These are phyloP conservation scores for Pseudoneurospora amorphoporcata DNA, from an alignment of 495 filamentous ascomycete species.

Conservation along the genomic window DNA sequence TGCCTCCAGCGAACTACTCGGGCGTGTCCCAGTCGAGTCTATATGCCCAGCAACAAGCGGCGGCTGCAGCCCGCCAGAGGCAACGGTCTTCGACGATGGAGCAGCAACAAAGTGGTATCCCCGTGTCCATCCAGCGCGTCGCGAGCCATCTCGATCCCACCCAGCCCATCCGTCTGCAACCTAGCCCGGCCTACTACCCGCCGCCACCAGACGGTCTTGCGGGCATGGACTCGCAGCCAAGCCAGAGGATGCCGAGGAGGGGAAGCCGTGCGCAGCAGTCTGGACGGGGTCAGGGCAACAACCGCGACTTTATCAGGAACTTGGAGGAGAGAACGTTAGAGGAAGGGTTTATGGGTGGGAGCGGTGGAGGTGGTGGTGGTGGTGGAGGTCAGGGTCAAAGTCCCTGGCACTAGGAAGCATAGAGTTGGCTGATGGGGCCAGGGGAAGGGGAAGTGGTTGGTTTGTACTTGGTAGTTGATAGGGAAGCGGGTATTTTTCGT, in stretches of 20 bases:
- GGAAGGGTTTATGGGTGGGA: slow-evolving; percentile 56
- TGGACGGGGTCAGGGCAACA: slow-evolving; percentile 40
- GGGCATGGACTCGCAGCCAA: slow-evolving; percentile 39
- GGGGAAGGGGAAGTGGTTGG: neutral
- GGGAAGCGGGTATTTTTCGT: neutral
- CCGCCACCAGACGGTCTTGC: slow-evolving; percentile 79
- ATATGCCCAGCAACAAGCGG: slow-evolving; percentile 76
- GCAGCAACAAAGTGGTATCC: slow-evolving; percentile 82
- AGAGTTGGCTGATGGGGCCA: neutral
- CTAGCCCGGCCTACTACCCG: slow-evolving; percentile 95
- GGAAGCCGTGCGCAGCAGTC: slow-evolving; percentile 62
- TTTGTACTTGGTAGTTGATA: neutral
- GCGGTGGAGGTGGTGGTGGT: neutral
- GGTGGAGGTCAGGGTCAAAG: slow-evolving; percentile 19
- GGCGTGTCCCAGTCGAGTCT: slow-evolving; percentile 50
- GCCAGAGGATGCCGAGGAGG: slow-evolving; percentile 59
- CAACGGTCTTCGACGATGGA: slow-evolving; percentile 95
- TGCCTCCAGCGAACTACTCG: slow-evolving; percentile 59
- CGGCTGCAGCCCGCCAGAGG: slow-evolving; percentile 49
- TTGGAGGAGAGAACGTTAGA: slow-evolving; percentile 89
- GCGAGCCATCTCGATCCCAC: slow-evolving; percentile 93
- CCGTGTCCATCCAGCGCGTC: slow-evolving; percentile 86
- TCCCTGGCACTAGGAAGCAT: slow-evolving; percentile 31
- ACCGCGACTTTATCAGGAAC: slow-evolving; percentile 84
- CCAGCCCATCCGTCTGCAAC: slow-evolving; percentile 87